Evolutionary conservation across 75 land plant genomes (phyloP), one percentile per base, ranked within the genome.

Genomic region (Picea sitchensis): DNA sequence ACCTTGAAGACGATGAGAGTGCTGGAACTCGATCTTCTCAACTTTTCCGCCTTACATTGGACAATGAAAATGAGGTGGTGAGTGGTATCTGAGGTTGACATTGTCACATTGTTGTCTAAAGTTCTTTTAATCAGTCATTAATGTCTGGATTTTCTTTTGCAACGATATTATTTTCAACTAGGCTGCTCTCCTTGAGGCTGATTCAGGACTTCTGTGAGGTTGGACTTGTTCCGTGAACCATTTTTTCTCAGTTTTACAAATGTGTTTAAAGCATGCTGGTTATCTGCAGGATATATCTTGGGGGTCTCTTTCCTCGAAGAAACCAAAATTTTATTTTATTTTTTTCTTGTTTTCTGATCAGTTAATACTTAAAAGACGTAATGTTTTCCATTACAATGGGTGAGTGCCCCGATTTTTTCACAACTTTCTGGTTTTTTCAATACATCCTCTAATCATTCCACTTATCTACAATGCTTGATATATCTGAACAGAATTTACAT

Each of bases 1-100:
- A 97, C 31, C 92, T 97, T 73, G 99, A 97, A 77, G 93, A 88
- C 68, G 99, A 97, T 34, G 98, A 95, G 54, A 59, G 61, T 14
- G 86, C 86, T 3, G 62, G 83, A 31, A 92, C 90, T 41, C 88
- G 96, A 51, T 89, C 80, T 63, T 90, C 92, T 58, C 96, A 90
- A 73, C 67, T 88, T 3, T 73, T 62, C 36, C 90, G 88, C 21
- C 26, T 90, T 41, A 78, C 87, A n/a, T 68, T 79, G 18, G 94
- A 92, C 26, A 84, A 78, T 47, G 94, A 92, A 12, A 87, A 77
- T 71, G 95, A 91, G 87, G 90, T 82, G 78, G 76, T 83, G 58
- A 54, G 63, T 74, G 51, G 11, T 51, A 47, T 47, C 54, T 47
- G 11, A 47, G 8, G 54, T 47, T 47, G 54, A 47, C 54, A 47